Evolutionary conservation across 1,284 basidiomycete genomes (phyloP).

Genomic region (Ganoderma leucocontextum): DNA sequence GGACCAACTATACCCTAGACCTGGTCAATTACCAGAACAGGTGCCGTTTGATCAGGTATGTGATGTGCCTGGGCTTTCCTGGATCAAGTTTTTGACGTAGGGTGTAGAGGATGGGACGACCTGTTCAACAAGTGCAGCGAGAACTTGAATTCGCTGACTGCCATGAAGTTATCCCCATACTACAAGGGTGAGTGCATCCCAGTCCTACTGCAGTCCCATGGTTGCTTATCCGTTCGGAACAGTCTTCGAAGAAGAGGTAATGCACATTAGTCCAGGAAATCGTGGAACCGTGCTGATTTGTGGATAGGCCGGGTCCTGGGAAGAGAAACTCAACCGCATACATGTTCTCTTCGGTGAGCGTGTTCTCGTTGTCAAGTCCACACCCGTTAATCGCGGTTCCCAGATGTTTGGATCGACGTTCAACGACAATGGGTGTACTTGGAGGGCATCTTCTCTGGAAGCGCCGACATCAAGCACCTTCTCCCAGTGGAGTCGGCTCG

Average conservation of each 20-base stretch:
- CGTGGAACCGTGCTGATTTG: slow-evolving; percentile 27
- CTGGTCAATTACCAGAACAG: slow-evolving; percentile 99
- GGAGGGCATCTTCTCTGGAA: slow-evolving; percentile 99
- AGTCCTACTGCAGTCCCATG: slow-evolving; percentile 4
- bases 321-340: slow-evolving; percentile 93
- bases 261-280: neutral
- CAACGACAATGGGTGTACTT: slow-evolving; percentile 99
- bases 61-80: neutral
- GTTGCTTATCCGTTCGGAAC: slow-evolving; percentile 13
- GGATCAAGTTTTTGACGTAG: neutral
- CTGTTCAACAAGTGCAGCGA: slow-evolving; percentile 96
- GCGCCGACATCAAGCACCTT: slow-evolving; percentile 97
- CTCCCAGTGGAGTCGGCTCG: slow-evolving; percentile 96
- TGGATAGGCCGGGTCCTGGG: slow-evolving; percentile 84
- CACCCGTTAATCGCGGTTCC: slow-evolving; percentile 10
- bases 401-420: slow-evolving; percentile 99
- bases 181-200: slow-evolving; percentile 77
- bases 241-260: slow-evolving; percentile 93
- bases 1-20: slow-evolving; percentile 96
- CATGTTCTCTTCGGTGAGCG: slow-evolving; percentile 91
- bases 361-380: neutral
- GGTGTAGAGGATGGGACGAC: slow-evolving; percentile 92
- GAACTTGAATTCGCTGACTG: slow-evolving; percentile 93
- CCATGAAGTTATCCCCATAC: slow-evolving; percentile 98
- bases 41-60: slow-evolving; percentile 91